Evolutionary conservation across 2,329 filamentous ascomycete genomes (phyloP), one percentile per base, ranked within the genome.

Genomic region (Neophaeococcomyces mojaviensis): DNA sequence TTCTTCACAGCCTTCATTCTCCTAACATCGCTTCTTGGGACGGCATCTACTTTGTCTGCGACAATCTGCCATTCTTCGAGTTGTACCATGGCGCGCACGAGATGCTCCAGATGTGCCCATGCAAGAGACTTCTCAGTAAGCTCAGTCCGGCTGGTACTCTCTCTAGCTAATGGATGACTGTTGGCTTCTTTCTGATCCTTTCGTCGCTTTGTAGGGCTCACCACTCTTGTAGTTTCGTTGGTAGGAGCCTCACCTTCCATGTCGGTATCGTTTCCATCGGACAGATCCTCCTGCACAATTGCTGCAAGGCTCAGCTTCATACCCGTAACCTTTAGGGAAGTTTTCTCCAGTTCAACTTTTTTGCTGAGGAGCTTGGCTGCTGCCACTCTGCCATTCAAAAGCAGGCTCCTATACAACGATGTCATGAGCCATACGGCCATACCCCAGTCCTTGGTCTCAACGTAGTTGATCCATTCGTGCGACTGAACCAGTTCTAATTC

Each of bases 391-490:
- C 67, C 67, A 37, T 72, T 78, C 94, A 88, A 76, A 38, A 94
- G 74, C 59, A 96, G 88, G 50, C 82, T 81, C 59, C 85, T 85
- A 67, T 95, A 87, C n/a, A 89, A 76, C 56, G 80, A 75, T 24
- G 78, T 77, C 34, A 87, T 81, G 46, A 80, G 73, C 15, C 70
- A 66, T 57, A 90, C 86, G 18, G 86, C 81, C 48, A 82, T 73
- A 13, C 75, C 70, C 82, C 84, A 89, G 45, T 85, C 75, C 13
- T 52, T 48, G 10, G 78, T 82, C 40, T 84, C 78, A 7, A 90
- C 76, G 46, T 86, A 74, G 48, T 86, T 69, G 61, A 90, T 82
- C 89, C 90, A 97, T 59, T 94, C 86, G 49, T 96, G 68, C 31
- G 85, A 81, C 47, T 84, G 77, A 37, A 96, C 87, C 42, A 95